A percentile compares a stretch with the other conserved stretches of the same genome.
Conservation (phyloP, 768 basidiomycete genomes). For the Phanerodontia chrysosporium region DNA sequence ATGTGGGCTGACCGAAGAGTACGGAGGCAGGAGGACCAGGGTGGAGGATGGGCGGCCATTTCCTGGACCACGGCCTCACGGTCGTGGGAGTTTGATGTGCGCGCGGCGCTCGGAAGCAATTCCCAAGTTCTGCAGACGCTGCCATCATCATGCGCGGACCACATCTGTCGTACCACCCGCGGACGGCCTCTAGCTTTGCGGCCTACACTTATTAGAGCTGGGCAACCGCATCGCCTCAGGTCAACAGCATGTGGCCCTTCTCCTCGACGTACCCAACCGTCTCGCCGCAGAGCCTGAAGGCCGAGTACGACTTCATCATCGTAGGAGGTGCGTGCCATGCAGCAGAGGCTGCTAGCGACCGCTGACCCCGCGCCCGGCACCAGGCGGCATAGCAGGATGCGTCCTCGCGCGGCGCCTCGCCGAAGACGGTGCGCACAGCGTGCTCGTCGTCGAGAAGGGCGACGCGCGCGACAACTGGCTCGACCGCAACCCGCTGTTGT, state of each 20-base stretch:
- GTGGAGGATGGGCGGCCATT: too few relatives aligned
- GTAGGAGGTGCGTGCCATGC: not conserved
- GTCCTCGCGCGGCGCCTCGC: slow-evolving; percentile 54
- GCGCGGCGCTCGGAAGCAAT: too few relatives aligned
- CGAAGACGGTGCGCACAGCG: slow-evolving; percentile 44
- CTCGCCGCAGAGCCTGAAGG: not conserved
- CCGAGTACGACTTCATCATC: not conserved
- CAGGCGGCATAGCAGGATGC: slow-evolving; percentile 52
- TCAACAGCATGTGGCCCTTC: not conserved
- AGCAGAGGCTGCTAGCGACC: not conserved
- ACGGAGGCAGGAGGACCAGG: too few relatives aligned
- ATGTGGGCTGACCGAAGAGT: too few relatives aligned
- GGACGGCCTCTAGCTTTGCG: too few relatives aligned
- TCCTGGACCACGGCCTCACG: too few relatives aligned
- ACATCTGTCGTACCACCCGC: too few relatives aligned
- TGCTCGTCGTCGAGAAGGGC: slow-evolving; percentile 55
- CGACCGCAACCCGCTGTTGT: slow-evolving; percentile 28
- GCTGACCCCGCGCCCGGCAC: not conserved
- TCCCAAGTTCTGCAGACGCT: too few relatives aligned
- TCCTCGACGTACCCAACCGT: not conserved
- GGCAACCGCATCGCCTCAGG: too few relatives aligned
- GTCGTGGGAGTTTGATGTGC: too few relatives aligned
- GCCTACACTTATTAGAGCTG: too few relatives aligned
- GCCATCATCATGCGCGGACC: too few relatives aligned
- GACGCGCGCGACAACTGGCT: slow-evolving; percentile 19